Conservation (phyloP, 805 yeast genomes). For the Candida tammaniensis region DNA sequence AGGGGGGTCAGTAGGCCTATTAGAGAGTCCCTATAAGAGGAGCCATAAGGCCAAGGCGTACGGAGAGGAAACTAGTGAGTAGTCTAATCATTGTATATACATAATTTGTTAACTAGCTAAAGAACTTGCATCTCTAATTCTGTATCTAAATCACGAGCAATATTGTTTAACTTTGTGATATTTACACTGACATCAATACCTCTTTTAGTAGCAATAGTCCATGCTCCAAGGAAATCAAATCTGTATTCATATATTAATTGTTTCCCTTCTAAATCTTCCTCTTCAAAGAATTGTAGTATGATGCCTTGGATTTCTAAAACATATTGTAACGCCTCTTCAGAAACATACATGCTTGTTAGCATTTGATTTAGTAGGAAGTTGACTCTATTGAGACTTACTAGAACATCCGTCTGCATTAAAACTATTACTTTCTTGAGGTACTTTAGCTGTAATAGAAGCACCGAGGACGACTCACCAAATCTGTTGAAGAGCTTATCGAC, state of each 20-base stretch:
- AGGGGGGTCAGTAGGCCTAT: too few species aligned
- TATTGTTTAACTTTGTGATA: neutral
- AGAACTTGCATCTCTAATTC: too few species aligned
- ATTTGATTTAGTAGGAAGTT: conserved; percentile 29
- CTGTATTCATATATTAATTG: conserved; percentile 22
- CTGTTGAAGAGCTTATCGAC: conserved; percentile 15
- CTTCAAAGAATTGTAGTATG: conserved; percentile 14
- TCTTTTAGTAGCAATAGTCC: conserved; percentile 23
- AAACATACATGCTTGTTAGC: conserved; percentile 24
- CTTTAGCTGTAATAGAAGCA: conserved; percentile 4
- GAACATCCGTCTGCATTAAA: conserved; percentile 1
- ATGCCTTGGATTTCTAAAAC: conserved; percentile 22
- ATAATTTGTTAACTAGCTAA: too few species aligned
- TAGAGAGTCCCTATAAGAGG: too few species aligned
- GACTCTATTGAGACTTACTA: conserved; percentile 18
- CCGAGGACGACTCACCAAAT: conserved; percentile 3
- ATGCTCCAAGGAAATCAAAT: conserved; percentile 35
- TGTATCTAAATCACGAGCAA: neutral
- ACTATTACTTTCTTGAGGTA: conserved; percentile 2
- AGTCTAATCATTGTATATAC: too few species aligned
- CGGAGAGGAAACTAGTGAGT: too few species aligned
- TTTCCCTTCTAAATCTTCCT: conserved; percentile 16
- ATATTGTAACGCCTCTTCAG: conserved; percentile 12
- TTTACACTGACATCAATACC: neutral
- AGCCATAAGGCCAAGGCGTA: too few species aligned